Evolutionary conservation across 2,329 filamentous ascomycete genomes (phyloP), one percentile per base, ranked within the genome.

Genomic region (Pseudogymnoascus sp.): DNA sequence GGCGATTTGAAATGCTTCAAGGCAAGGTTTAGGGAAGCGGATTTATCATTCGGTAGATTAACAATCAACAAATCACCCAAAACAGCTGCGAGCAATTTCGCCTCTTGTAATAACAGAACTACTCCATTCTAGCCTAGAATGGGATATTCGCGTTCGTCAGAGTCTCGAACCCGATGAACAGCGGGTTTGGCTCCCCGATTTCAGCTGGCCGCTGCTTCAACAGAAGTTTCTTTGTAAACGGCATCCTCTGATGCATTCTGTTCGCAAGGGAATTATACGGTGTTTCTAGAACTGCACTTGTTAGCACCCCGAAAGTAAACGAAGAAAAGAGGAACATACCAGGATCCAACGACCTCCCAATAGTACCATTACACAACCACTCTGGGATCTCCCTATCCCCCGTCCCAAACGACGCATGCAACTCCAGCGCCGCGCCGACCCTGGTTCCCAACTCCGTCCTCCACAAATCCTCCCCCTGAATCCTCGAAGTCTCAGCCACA

Each of bases 391-490:
- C 35, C 8, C 2, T 24, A 47, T 61, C 40, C n/a, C 61, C 61
- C 11, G 61, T 62, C 13, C n/a, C 14, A 56, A 62, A 62, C 16
- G 61, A 19, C 16, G 61, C 40, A 37, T 62, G 61, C 16, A 62
- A 56, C 35, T 62, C 61, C 1, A 72, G 59, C 2, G 63, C 69
- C 47, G 67, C 68, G 24, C 62, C 63, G 10, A 72, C 62, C 35
- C 71, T 61, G 2, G 56, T 67, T 1, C 70, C 70, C 8, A 68
- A 50, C 26, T 70, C 68, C 13, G 61, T 64, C 11, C 38, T 61
- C 29, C 67, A 71, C 5, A 70, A 65, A 65, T 72, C 70, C 8
- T 61, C 62, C 3, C 70, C 70, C 62, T 73, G 71, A 16, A 73
- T 72, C 6, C 68, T 64, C 2, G 70, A 67, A 2, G 70, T 72